phyloP scores from a whole-genome alignment of 73 alveolate species.

The Tetrahymena borealis region DNA sequence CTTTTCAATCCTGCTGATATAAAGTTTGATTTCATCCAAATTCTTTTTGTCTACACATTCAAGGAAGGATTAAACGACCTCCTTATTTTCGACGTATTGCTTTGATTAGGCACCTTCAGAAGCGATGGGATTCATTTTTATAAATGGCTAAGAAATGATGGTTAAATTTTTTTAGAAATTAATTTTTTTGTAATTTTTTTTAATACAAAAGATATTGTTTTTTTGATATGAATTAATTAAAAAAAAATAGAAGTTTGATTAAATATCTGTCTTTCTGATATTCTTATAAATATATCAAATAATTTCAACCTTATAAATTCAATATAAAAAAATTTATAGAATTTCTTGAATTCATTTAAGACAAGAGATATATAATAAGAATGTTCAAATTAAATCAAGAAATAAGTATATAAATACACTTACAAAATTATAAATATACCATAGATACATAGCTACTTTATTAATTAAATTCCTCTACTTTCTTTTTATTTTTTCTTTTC shows the following conservation, averaged over 20 bases:
- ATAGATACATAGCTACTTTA: background rate
- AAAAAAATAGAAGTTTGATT: background rate
- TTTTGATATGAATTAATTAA: background rate
- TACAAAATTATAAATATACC: background rate
- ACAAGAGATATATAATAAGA: no score
- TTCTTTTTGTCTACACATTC: background rate
- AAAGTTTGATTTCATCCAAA: background rate
- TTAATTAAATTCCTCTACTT: background rate
- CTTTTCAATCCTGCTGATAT: background rate
- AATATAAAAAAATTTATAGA: background rate
- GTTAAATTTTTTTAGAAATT: background rate
- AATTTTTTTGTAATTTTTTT: background rate
- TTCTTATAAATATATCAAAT: background rate
- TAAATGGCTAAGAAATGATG: background rate
- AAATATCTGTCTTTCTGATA: background rate
- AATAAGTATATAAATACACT: background rate
- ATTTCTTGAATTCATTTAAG: background rate
- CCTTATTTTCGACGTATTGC: background rate
- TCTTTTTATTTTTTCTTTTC: background rate
- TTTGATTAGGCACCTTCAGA: background rate
- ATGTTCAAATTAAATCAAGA: background rate
- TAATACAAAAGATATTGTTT: background rate
- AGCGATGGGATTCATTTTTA: background rate
- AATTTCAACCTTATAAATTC: background rate
- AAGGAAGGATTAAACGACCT: background rate